A percentile compares a stretch with the other conserved stretches of the same genome.
Evolutionary conservation across 495 filamentous ascomycete genomes (phyloP).

Genomic region (Hypoxylon perforatum): DNA sequence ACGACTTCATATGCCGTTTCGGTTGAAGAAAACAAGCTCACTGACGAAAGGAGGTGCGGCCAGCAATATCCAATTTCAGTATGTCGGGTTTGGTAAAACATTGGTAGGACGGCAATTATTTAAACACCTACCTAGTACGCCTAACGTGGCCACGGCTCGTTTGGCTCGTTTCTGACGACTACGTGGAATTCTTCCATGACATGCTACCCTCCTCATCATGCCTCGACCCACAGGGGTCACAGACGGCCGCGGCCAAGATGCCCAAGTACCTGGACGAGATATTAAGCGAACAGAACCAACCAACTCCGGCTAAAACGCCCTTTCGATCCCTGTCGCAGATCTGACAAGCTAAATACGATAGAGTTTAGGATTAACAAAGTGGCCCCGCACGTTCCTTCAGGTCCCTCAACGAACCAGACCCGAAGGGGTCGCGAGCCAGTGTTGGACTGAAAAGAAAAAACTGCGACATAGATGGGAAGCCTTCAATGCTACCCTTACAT

Average conservation of each 20-base stretch:
- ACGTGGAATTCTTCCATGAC: slow-evolving; percentile 2
- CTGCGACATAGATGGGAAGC: slow-evolving; percentile 28
- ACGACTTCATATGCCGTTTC: neutral
- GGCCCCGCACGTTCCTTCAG: slow-evolving; percentile 32
- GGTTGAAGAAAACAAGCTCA: too few species aligned
- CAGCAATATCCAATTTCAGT: slow-evolving; percentile 2
- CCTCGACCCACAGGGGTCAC: slow-evolving; percentile 30
- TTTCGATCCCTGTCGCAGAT: slow-evolving; percentile 41
- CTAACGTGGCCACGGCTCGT: slow-evolving; percentile 10
- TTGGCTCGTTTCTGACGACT: slow-evolving; percentile 16
- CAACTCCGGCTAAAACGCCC: slow-evolving; percentile 39
- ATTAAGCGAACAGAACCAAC: slow-evolving; percentile 38
- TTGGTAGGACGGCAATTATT: slow-evolving; percentile 18
- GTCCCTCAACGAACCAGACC: slow-evolving; percentile 23
- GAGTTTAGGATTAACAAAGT: slow-evolving; percentile 43
- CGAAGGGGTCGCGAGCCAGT: slow-evolving; percentile 10
- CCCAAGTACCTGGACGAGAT: slow-evolving; percentile 44
- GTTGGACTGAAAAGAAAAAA: slow-evolving; percentile 1
- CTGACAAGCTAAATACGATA: slow-evolving; percentile 42
- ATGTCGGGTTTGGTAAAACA: slow-evolving; percentile 2
- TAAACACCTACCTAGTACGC: slow-evolving; percentile 10
- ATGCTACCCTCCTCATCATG: slow-evolving; percentile 13
- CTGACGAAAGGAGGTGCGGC: neutral
- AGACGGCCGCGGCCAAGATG: slow-evolving; percentile 27
- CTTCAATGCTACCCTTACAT: slow-evolving; percentile 30